Evolutionary conservation across 495 filamentous ascomycete species (phyloP), one percentile per base, ranked within the genome.

Genomic region (Daldinia bambusicola): DNA sequence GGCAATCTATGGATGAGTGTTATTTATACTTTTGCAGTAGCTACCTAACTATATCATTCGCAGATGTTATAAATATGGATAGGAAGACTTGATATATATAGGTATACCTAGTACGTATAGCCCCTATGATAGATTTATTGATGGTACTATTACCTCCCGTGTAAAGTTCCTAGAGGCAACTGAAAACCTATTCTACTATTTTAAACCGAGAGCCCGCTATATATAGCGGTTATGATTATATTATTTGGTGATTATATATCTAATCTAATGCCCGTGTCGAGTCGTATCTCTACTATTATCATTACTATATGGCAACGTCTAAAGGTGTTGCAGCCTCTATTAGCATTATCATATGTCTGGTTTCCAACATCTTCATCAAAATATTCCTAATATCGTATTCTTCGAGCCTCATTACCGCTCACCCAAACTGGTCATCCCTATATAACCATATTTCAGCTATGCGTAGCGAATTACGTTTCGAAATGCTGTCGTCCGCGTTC

Each of bases 401-500:
- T 60, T 48, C 10, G 8, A 50, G 26, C 0, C 26, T 3, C 22
- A 13, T 8, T 52, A n/a, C 43, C 22, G 53, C 13, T 5, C 36
- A 9, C 16, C 9, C 16, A 26, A 36, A n/a, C 30, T n/a, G 43
- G 0, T 59, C 4, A 14, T 4, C 43, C 43, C 10, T 5, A 1
- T 6, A 48, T 22, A 48, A 18, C 18, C 9, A 7, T 22, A 13
- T 0, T 20, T 48, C 2, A 22, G 6, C 12, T 18, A 34, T 38
- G 16, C 10, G 12, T 14, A 13, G 0, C 1, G 34, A 2, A 55
- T 69, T 36, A 73, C 16, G 50, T 26, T 34, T 73, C 70, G 12
- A 72, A 75, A 0, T 53, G 65, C 40, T 75, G 72, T 5, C 61
- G 63, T 4, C 72, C 72, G 12, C 69, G 61, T 5, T 75, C 72